A percentile compares a stretch with the other conserved stretches of the same genome.
These are phyloP conservation scores for Arthroderma sp. DNA, from an alignment of 2,329 filamentous ascomycete genomes.

Conservation along the genomic window DNA sequence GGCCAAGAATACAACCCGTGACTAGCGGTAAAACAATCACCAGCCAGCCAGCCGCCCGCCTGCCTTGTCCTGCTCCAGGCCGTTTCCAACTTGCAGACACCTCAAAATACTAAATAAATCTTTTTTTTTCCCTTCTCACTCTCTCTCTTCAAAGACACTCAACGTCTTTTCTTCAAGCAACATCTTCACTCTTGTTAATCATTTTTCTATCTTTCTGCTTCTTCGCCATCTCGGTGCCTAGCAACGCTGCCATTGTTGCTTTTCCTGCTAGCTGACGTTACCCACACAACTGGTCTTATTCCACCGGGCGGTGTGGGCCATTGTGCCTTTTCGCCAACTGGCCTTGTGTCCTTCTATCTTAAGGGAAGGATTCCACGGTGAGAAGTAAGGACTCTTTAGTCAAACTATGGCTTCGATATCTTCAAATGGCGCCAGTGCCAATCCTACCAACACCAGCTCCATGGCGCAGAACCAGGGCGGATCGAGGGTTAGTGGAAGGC, in stretches of 20 bases:
- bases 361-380: background rate
- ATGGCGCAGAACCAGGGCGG: slow-evolving; percentile 25
- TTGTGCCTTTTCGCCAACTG: slow-evolving; percentile 14
- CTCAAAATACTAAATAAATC: no score
- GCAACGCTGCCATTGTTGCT: no score
- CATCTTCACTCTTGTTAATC: no score
- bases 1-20: no score
- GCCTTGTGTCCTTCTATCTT: slow-evolving; percentile 17
- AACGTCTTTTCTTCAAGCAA: no score
- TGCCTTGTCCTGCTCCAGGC: no score
- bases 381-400: background rate
- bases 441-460: slow-evolving; percentile 22
- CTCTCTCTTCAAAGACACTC: no score
- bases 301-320: slow-evolving; percentile 21
- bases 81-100: no score
- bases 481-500: slow-evolving; percentile 36
- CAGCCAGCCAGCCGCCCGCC: no score
- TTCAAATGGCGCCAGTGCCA: slow-evolving; percentile 26
- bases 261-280: background rate
- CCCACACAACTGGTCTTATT: slow-evolving; percentile 2
- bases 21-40: no score
- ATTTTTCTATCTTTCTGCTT: background rate
- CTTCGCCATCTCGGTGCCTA: background rate
- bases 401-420: slow-evolving; percentile 28
- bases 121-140: no score